Base-by-base conservation (phyloP, 805 yeast species). In the Saccharomycopsis babjevae region DNA sequence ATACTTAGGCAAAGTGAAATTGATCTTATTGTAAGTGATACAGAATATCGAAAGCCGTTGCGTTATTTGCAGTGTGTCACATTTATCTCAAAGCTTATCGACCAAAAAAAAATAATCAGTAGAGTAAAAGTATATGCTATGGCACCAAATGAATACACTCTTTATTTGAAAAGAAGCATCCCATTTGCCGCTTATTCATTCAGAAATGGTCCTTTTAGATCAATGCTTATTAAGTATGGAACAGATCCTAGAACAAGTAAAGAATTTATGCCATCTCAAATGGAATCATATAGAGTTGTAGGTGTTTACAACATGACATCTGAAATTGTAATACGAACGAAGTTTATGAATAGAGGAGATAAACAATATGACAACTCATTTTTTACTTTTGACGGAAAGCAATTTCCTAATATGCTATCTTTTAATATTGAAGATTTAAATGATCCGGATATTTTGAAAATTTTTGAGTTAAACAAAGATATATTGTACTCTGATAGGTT, bases 141-240 rank as follows among this genome's bases (percentile, higher is more conserved):
- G 32, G 32, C 32, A 2, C 52, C 52, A 46, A 25, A 46, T 20
- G 52, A 46, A 22, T 46, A 46, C 32, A 25, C 32, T 6, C 52
- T 46, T 46, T 46, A 46, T 68, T 65, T 93, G 54, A 84, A 87
- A 66, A 84, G 81, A 64, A 96, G 97, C 0, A 71, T 94, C 57
- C 96, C 98, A 0, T 86, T 88, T 70, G 87, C 90, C 0, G 80
- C 97, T 0, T 94, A 84, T 70, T 80, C 89, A 50, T 88, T 84
- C 70, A 83, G 87, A 42, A 88, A 87, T 68, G 99, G 99, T 0
- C 99, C 98, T 0, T 94, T 97, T 96, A 79, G 98, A 67, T 90
- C 89, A 62, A 83, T 94, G 11, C 90, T 86, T 70, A 84, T 91
- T 54, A 80, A 76, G 65, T 83, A 84, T 66, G 97, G 97, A 0